Conservation (phyloP, 2,329 filamentous ascomycete genomes). For the Dactylellina leptospora region DNA sequence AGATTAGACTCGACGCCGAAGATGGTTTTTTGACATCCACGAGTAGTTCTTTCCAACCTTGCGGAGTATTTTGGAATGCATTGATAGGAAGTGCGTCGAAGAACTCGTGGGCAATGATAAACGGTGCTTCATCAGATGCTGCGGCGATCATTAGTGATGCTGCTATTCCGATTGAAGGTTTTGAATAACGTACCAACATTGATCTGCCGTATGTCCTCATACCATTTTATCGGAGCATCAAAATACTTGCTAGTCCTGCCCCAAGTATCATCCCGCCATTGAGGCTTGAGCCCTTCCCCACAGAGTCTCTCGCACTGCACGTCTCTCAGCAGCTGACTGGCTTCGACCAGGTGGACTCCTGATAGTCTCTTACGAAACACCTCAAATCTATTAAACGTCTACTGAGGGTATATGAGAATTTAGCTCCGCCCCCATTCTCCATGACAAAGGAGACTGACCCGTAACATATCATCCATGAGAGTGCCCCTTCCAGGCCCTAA, state of each 20-base stretch:
- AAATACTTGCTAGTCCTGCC: constrained; percentile 22
- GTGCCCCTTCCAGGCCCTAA: constrained; percentile 93
- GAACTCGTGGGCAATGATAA: constrained; percentile 97
- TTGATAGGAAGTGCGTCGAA: constrained; percentile 98
- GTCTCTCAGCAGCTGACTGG: constrained; percentile 74
- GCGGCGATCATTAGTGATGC: background rate
- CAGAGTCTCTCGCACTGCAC: constrained; percentile 36
- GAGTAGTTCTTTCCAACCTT: constrained; percentile 64
- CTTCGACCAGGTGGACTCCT: constrained; percentile 91
- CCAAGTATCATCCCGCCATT: constrained; percentile 25
- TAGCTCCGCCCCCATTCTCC: too few relatives aligned
- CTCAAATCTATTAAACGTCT: constrained; percentile 87
- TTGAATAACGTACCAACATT: constrained; percentile 21
- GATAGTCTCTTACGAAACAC: constrained; percentile 79
- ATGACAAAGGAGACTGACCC: constrained; percentile 74
- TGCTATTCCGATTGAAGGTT: background rate
- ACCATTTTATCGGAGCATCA: constrained; percentile 44
- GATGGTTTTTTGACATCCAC: constrained; percentile 61
- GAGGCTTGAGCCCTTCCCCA: constrained; percentile 23
- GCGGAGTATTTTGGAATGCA: constrained; percentile 75
- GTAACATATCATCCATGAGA: constrained; percentile 93
- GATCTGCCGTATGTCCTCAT: constrained; percentile 74
- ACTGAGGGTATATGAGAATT: constrained; percentile 28
- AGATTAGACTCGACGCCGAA: constrained; percentile 59
- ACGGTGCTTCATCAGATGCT: constrained; percentile 76